Evolutionary conservation across 2,329 filamentous ascomycete genomes (phyloP).

Genomic region (Diaporthe caulivora): DNA sequence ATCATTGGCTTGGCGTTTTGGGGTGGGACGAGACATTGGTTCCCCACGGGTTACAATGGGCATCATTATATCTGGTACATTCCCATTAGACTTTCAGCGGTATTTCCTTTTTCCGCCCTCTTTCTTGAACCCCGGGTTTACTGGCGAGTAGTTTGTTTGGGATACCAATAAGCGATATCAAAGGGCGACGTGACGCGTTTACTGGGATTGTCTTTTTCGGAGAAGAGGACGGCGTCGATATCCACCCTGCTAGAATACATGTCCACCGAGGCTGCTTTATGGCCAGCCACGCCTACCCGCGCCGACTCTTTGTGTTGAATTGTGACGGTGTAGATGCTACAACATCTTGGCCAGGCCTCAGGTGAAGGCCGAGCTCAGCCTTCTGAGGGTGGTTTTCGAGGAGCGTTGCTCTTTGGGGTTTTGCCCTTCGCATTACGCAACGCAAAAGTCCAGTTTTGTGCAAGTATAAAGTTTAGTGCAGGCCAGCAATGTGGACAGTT

Average conservation of each 20-base stretch:
- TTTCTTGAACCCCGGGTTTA: neutral
- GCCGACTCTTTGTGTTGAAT: neutral
- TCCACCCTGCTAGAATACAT: neutral
- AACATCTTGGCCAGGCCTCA: too few species aligned
- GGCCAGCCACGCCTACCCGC: neutral
- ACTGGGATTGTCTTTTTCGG: neutral
- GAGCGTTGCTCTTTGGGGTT: too few species aligned
- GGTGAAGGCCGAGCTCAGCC: too few species aligned
- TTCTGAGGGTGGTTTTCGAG: too few species aligned
- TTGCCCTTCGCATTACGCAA: too few species aligned
- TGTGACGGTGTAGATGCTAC: neutral
- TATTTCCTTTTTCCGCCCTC: neutral
- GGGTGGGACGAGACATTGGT: neutral
- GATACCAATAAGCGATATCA: conserved; percentile 34
- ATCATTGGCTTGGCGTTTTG: conserved; percentile 28
- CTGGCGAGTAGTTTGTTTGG: conserved; percentile 18
- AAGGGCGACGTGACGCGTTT: too few species aligned
- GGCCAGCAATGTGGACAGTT: neutral
- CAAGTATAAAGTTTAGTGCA: neutral
- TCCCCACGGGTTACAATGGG: neutral
- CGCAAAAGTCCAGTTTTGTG: too few species aligned
- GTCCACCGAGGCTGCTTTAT: neutral
- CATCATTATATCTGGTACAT: conserved; percentile 15
- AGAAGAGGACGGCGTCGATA: neutral
- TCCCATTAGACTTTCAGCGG: conserved; percentile 26